phyloP scores from a whole-genome alignment of 1,139 yeast genomes.

The Blastobotrys proliferans region DNA sequence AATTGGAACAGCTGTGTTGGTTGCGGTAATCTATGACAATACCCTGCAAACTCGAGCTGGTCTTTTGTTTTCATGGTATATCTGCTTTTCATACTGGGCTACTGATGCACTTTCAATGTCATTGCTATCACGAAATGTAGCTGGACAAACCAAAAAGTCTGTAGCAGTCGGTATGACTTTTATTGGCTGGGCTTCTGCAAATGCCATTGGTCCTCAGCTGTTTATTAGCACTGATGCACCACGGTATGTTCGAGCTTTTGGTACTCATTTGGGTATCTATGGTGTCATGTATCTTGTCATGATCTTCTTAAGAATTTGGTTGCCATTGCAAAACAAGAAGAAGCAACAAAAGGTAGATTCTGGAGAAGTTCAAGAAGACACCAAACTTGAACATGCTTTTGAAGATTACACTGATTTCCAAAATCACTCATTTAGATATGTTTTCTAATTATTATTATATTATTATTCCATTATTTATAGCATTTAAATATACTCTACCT shows the following conservation, averaged over 20 bases:
- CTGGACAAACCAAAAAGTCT: conserved; percentile 67
- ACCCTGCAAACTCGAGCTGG: conserved; percentile 11
- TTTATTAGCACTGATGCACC: conserved; percentile 55
- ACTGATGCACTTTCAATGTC: conserved; percentile 35
- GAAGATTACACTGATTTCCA: conserved; percentile 61
- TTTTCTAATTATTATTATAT: too few relatives aligned
- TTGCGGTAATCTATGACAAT: conserved; percentile 11
- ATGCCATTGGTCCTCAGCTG: conserved; percentile 68
- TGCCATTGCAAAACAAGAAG: conserved; percentile 30
- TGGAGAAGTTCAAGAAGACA: conserved; percentile 8
- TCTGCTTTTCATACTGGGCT: conserved; percentile 30
- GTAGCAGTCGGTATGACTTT: conserved; percentile 57
- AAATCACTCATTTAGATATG: conserved; percentile 56
- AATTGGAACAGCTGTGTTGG: conserved; percentile 13
- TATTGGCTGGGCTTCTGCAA: conserved; percentile 64
- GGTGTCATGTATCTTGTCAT: conserved; percentile 41
- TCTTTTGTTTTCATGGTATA: conserved; percentile 14
- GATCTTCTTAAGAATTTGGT: conserved; percentile 7
- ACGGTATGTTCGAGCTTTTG: conserved; percentile 30
- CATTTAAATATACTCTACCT: too few relatives aligned
- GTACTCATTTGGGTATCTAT: conserved; percentile 39
- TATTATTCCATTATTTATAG: too few relatives aligned
- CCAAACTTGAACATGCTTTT: conserved; percentile 35
- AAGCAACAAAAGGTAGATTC: conserved; percentile 32
- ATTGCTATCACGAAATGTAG: conserved; percentile 48